phyloP scores from a whole-genome alignment of 108 stramenopile genomes.

The Skeletonema potamos region DNA sequence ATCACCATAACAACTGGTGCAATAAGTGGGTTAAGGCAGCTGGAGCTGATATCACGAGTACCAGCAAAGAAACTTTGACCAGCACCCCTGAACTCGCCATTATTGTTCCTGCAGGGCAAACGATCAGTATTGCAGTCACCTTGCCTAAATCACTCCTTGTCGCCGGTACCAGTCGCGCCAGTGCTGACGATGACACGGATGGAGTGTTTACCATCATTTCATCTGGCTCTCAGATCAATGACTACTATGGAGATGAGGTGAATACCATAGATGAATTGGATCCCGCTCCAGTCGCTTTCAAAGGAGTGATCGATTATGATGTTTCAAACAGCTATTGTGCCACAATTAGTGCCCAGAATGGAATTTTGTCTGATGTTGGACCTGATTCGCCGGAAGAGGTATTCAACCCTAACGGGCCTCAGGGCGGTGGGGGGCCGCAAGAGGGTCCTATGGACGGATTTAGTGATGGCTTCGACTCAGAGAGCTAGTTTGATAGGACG shows the following conservation, averaged over 20 bases:
- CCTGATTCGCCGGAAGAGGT: background rate
- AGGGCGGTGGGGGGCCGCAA: background rate
- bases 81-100: background rate
- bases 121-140: background rate
- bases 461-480: background rate
- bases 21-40: background rate
- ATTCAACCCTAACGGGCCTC: background rate
- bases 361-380: background rate
- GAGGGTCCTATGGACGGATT: background rate
- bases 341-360: background rate
- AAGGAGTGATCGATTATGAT: background rate
- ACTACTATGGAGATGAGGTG: background rate
- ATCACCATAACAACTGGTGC: background rate
- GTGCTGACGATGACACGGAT: background rate
- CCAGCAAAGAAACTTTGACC: background rate
- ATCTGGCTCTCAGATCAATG: background rate
- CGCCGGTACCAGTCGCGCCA: background rate
- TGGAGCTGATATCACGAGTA: background rate
- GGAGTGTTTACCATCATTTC: background rate
- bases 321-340: background rate
- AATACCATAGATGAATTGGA: background rate
- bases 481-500: background rate
- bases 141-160: background rate
- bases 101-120: background rate
- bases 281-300: background rate